Conservation (phyloP, 108 stramenopile genomes). For the Parietichytrium sp. region DNA sequence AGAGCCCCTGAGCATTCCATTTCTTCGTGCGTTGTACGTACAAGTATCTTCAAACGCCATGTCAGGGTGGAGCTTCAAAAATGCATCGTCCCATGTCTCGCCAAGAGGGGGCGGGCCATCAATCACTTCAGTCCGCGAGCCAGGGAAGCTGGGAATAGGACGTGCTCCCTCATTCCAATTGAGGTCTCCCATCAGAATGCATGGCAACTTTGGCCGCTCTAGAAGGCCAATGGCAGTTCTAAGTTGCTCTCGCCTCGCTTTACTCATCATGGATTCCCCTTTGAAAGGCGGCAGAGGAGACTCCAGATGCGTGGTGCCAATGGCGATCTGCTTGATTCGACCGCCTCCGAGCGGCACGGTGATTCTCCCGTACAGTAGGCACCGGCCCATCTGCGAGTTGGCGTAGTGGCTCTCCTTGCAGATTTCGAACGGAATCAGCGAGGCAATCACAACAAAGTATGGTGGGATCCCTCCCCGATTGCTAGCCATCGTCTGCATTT, state of each 20-base stretch:
- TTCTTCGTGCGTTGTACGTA: not conserved
- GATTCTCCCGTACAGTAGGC: not conserved
- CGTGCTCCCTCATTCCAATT: constrained; percentile 28
- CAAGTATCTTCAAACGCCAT: not conserved
- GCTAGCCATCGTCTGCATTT: not conserved
- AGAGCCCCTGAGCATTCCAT: constrained; percentile 24
- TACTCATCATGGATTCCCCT: not conserved
- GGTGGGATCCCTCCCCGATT: too few species aligned
- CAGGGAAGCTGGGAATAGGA: not conserved
- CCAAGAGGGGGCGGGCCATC: not conserved
- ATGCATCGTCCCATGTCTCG: not conserved
- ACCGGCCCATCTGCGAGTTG: not conserved
- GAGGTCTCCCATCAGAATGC: constrained; percentile 7
- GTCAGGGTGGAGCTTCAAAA: not conserved
- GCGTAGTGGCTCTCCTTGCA: not conserved
- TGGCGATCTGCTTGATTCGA: not conserved
- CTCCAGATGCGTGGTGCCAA: constrained; percentile 33
- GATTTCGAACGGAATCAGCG: not conserved
- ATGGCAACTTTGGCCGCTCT: not conserved
- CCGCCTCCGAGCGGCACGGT: not conserved
- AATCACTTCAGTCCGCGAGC: not conserved
- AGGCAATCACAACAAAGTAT: not conserved
- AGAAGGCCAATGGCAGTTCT: not conserved
- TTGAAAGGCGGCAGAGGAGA: not conserved
- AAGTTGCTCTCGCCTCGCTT: not conserved